Evolutionary conservation across 441 rosid species (phyloP).

Genomic region (Codiaeum variegatum): DNA sequence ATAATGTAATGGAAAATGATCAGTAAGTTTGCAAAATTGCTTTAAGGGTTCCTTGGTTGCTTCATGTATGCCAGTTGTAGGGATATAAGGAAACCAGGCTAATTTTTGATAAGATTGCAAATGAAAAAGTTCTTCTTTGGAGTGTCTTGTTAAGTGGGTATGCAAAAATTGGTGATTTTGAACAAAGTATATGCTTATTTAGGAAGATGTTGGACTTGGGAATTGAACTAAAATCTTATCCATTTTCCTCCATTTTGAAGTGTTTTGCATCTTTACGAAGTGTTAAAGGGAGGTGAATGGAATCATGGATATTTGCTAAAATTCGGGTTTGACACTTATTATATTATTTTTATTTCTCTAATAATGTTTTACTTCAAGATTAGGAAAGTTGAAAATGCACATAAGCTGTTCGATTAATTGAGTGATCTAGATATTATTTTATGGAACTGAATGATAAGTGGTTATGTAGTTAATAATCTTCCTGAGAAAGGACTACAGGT

Average conservation of each 20-base stretch:
- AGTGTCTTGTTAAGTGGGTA: slow-evolving; percentile 55
- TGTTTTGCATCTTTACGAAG: slow-evolving; percentile 45
- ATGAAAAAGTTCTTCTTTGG: slow-evolving; percentile 63
- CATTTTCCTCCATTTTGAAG: slow-evolving; percentile 56
- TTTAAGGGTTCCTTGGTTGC: no score
- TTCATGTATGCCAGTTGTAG: slow-evolving; percentile 67
- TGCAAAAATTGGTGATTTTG: slow-evolving; percentile 44
- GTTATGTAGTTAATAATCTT: slow-evolving; percentile 39
- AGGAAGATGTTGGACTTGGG: slow-evolving; percentile 46
- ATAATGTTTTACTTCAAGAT: slow-evolving; percentile 44
- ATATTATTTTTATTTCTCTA: slow-evolving; percentile 46
- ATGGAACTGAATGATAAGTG: slow-evolving; percentile 69
- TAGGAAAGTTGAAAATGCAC: slow-evolving; percentile 40
- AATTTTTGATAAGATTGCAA: slow-evolving; percentile 40
- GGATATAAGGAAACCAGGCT: slow-evolving; percentile 45
- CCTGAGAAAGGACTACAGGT: slow-evolving; percentile 39
- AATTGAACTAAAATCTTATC: slow-evolving; percentile 41
- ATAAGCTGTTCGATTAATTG: slow-evolving; percentile 65
- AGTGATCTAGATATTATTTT: slow-evolving; percentile 54
- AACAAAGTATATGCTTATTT: slow-evolving; percentile 43
- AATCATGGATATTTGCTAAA: slow-evolving; percentile 55
- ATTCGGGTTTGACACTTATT: slow-evolving; percentile 40
- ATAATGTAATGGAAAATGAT: no score
- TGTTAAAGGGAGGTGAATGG: slow-evolving; percentile 45
- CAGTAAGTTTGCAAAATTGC: no score